Conservation (phyloP, 2,329 filamentous ascomycete genomes). For the Phyllosticta citrichinensis region DNA sequence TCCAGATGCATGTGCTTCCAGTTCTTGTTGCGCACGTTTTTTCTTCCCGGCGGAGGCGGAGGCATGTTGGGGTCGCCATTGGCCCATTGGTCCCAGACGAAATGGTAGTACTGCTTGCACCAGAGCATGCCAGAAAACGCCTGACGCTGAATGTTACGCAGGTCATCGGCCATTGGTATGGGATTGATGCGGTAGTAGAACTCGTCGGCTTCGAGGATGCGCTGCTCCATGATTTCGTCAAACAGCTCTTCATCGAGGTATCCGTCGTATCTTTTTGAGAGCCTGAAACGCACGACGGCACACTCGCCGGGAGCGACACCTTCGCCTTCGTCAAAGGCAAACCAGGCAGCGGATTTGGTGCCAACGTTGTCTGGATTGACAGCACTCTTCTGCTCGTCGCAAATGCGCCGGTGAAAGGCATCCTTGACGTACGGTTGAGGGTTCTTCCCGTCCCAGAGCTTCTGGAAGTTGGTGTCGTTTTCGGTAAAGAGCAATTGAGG, state of each 20-base stretch:
- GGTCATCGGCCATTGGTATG: conserved; percentile 83
- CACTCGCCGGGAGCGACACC: conserved; percentile 86
- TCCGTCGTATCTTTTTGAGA: conserved; percentile 63
- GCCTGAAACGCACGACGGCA: conserved; percentile 84
- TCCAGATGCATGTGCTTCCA: conserved; percentile 96
- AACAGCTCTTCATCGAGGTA: conserved; percentile 90
- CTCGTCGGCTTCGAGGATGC: conserved; percentile 84
- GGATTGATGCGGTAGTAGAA: conserved; percentile 93
- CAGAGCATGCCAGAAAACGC: conserved; percentile 96
- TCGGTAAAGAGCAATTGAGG: conserved; percentile 86
- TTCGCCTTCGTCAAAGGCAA: conserved; percentile 78
- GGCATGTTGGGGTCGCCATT: conserved; percentile 86
- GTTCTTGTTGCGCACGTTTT: conserved; percentile 71
- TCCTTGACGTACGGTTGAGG: conserved; percentile 83
- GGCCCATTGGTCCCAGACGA: conserved; percentile 96
- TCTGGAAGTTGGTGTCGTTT: conserved; percentile 82
- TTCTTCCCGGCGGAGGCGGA: conserved; percentile 70
- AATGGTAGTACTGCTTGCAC: conserved; percentile 95
- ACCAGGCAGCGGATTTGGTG: conserved; percentile 89
- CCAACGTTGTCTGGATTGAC: conserved; percentile 72
- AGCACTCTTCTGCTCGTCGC: conserved; percentile 67
- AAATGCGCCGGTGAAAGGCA: conserved; percentile 82
- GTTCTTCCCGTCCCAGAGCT: conserved; percentile 66
- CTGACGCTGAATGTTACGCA: conserved; percentile 90
- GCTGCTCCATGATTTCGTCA: conserved; percentile 79